Conservation (phyloP, 2,329 filamentous ascomycete genomes). For the Fusarium sp. region DNA sequence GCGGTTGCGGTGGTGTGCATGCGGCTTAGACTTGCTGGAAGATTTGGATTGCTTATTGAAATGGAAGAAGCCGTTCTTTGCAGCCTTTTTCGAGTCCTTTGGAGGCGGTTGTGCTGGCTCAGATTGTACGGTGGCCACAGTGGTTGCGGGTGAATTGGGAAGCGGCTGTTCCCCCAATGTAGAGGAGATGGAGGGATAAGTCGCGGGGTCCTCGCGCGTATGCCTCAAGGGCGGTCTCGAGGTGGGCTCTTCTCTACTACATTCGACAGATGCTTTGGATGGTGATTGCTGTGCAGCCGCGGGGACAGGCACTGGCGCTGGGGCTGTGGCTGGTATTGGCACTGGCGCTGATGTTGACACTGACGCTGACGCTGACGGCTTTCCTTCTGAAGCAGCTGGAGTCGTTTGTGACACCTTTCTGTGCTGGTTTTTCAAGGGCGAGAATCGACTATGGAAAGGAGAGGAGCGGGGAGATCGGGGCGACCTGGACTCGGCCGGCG, state of each 20-base stretch:
- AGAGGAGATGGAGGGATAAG: slow-evolving; percentile 46
- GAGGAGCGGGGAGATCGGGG: slow-evolving; percentile 59
- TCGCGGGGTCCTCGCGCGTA: slow-evolving; percentile 41
- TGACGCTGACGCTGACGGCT: slow-evolving; percentile 9
- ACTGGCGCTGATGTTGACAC: slow-evolving; percentile 3
- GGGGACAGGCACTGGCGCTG: slow-evolving; percentile 2
- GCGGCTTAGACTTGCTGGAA: slow-evolving; percentile 49
- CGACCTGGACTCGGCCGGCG: slow-evolving; percentile 54
- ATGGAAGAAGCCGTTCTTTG: slow-evolving; percentile 63
- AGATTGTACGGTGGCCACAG: slow-evolving; percentile 25
- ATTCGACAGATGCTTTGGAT: slow-evolving; percentile 29
- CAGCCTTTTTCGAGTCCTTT: slow-evolving; percentile 56
- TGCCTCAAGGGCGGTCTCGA: slow-evolving; percentile 46
- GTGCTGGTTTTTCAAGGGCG: slow-evolving; percentile 48
- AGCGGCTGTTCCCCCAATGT: slow-evolving; percentile 37
- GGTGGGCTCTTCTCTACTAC: slow-evolving; percentile 33
- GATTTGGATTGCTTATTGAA: slow-evolving; percentile 61
- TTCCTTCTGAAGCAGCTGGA: slow-evolving; percentile 18
- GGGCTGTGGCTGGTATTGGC: slow-evolving; percentile 2
- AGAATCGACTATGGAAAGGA: slow-evolving; percentile 57
- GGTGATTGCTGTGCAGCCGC: slow-evolving; percentile 22
- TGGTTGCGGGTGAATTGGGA: slow-evolving; percentile 37
- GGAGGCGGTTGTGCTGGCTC: slow-evolving; percentile 34
- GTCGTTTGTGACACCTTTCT: slow-evolving; percentile 42
- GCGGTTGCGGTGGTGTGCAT: slow-evolving; percentile 46